phyloP scores from a whole-genome alignment of 441 rosid species.

The Aleurites moluccanus region DNA sequence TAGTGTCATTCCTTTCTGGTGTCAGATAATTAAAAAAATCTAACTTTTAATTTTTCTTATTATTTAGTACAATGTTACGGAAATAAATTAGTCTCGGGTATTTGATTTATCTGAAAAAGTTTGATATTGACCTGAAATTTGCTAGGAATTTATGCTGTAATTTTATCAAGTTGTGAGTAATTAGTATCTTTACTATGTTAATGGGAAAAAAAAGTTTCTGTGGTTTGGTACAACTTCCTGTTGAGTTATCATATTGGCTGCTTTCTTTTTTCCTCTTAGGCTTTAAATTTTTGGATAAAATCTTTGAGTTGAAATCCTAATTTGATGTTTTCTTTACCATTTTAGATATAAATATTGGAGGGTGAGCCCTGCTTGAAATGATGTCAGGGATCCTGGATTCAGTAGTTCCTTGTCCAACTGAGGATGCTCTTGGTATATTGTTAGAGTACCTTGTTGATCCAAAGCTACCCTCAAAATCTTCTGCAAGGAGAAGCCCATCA shows the following conservation, averaged over 20 bases:
- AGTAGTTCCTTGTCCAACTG: conserved; percentile 51
- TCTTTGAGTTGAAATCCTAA: background rate
- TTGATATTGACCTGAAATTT: background rate
- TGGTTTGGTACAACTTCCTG: background rate
- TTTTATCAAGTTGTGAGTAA: background rate
- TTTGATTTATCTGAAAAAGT: background rate
- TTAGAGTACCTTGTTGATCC: conserved; percentile 75
- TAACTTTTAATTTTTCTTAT: background rate
- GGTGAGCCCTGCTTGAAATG: conserved; percentile 11
- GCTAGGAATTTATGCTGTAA: background rate
- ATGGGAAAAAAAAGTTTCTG: background rate
- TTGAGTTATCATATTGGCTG: background rate
- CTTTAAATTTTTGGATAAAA: background rate
- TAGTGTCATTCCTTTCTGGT: background rate
- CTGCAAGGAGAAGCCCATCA: conserved; percentile 38
- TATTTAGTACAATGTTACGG: background rate
- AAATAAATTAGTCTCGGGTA: background rate
- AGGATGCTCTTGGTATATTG: conserved; percentile 62
- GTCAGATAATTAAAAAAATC: background rate
- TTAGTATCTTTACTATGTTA: background rate
- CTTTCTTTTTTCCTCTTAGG: no score
- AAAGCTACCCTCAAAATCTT: conserved; percentile 49
- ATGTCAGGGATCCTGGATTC: conserved; percentile 28
- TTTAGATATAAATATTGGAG: conserved; percentile 21
- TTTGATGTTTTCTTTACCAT: conserved; percentile 3